phyloP scores from a whole-genome alignment of 1,139 yeast genomes.

The Candida sp. region DNA sequence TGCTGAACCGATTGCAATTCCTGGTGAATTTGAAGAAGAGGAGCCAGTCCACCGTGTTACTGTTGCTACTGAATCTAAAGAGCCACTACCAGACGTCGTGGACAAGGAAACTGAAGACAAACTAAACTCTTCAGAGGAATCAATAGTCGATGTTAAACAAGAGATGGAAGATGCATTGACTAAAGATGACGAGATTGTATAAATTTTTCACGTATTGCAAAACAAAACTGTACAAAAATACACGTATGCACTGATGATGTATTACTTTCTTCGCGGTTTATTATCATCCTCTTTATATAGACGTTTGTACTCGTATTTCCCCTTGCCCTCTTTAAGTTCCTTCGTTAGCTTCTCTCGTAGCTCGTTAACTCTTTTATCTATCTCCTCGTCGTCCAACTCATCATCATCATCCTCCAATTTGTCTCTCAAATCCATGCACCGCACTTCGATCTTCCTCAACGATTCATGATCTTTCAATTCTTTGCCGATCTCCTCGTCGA shows the following conservation, averaged over 20 bases:
- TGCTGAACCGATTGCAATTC: neutral
- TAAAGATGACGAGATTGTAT: neutral
- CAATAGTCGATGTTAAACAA: conserved; percentile 1
- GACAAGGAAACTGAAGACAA: neutral
- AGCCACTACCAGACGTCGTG: neutral
- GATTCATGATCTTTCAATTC: conserved; percentile 50
- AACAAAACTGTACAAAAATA: too few species aligned
- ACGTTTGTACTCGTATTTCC: conserved; percentile 7
- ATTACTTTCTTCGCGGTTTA: neutral
- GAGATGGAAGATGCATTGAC: neutral
- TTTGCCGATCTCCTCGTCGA: conserved; percentile 19
- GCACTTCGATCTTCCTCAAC: conserved; percentile 54
- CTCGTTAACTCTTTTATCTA: conserved; percentile 23
- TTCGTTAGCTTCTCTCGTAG: conserved; percentile 24
- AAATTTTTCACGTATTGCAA: too few species aligned
- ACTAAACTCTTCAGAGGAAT: neutral
- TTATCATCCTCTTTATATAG: conserved; percentile 7
- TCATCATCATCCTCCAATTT: conserved; percentile 57
- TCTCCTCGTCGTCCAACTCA: conserved; percentile 32
- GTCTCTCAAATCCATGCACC: conserved; percentile 60
- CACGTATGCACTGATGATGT: too few species aligned
- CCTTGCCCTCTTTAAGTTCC: neutral
- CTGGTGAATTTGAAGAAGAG: neutral
- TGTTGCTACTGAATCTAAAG: neutral
- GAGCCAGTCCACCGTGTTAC: neutral